Conservation (phyloP, 2,329 filamentous ascomycete species). For the Cordyceps pruinosa region DNA sequence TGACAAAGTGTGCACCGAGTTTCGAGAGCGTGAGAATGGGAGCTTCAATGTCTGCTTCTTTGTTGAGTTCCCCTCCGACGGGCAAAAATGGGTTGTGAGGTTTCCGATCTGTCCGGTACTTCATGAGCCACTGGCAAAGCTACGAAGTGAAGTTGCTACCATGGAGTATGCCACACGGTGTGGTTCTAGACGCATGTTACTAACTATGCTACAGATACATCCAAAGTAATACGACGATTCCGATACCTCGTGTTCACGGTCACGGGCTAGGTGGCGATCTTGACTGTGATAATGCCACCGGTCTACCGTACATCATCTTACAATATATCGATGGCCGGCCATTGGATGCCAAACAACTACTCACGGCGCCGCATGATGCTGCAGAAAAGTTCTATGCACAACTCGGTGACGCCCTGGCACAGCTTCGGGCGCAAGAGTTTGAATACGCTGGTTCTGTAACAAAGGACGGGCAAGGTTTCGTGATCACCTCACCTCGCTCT, state of each 20-base stretch:
- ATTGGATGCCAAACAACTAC: neutral
- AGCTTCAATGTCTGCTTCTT: neutral
- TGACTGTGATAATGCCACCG: neutral
- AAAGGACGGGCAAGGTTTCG: neutral
- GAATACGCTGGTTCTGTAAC: neutral
- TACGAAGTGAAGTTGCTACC: neutral
- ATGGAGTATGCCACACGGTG: neutral
- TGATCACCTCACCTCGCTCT: neutral
- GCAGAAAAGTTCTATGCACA: neutral
- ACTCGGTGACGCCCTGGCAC: neutral
- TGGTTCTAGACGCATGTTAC: neutral
- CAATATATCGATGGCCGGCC: neutral
- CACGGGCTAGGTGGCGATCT: neutral
- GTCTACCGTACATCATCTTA: neutral
- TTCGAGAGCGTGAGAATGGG: neutral
- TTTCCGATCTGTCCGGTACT: neutral
- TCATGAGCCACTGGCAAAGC: neutral
- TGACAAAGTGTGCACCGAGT: neutral
- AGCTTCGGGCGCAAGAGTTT: neutral
- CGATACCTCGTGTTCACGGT: neutral
- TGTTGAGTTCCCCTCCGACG: neutral
- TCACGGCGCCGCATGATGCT: neutral
- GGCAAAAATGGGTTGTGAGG: neutral
- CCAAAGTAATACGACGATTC: neutral
- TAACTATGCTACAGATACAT: neutral